Percentiles rank a stretch among this genome's conserved stretches.
phyloP scores from a whole-genome alignment of 2,329 filamentous ascomycete species.

The Aureobasidium lini region DNA sequence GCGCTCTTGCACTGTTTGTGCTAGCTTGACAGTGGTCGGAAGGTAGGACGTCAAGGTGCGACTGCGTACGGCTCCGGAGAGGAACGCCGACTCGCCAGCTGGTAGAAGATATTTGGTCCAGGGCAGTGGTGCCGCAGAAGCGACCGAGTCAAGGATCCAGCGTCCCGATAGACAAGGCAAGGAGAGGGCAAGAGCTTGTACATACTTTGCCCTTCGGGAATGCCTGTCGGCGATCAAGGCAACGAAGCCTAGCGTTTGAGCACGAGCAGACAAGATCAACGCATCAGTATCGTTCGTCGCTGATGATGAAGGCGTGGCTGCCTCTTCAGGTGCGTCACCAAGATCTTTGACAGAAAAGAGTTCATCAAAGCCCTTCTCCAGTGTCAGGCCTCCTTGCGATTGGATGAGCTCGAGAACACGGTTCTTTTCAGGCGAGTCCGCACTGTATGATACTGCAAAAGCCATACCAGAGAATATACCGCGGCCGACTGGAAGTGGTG shows the following conservation, averaged over 20 bases:
- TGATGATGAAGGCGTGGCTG: background rate
- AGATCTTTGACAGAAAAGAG: constrained; percentile 56
- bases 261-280: constrained; percentile 43
- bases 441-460: constrained; percentile 71
- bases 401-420: constrained; percentile 56
- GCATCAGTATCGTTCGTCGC: background rate
- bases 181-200: constrained; percentile 86
- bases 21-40: constrained; percentile 50
- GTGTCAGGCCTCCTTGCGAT: constrained; percentile 62
- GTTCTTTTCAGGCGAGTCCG: constrained; percentile 39
- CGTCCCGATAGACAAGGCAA: constrained; percentile 76
- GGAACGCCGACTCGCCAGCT: constrained; percentile 69
- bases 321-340: background rate
- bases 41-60: constrained; percentile 57
- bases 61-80: constrained; percentile 71
- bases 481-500: constrained; percentile 20
- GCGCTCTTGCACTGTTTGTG: constrained; percentile 46
- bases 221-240: constrained; percentile 81
- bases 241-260: constrained; percentile 61
- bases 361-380: constrained; percentile 71
- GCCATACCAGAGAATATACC: constrained; percentile 71
- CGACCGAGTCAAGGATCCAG: constrained; percentile 71
- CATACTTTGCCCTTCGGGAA: constrained; percentile 81
- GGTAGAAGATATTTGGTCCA: constrained; percentile 81
- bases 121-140: constrained; percentile 53